Evolutionary conservation across 805 yeast genomes (phyloP), one percentile per base, ranked within the genome.

Genomic region (Schwanniomyces sp.): DNA sequence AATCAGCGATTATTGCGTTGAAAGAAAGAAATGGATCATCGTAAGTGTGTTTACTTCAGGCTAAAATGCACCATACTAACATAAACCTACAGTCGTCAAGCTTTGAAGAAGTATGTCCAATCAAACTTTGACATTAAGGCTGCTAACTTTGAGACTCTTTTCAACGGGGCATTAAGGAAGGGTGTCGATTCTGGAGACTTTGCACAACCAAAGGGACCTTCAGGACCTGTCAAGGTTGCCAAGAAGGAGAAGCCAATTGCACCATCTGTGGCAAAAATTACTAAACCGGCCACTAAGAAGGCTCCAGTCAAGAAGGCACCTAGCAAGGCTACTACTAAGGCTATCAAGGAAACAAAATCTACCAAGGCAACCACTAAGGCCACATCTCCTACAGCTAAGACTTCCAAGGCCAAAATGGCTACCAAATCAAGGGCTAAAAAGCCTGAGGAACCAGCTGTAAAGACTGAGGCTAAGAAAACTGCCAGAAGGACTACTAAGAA

Each of bases 121-220:
- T 70, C 84, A 63, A 79, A 81, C 71, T 78, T 72, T 72, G 74
- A 83, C 55, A 70, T 81, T 56, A 75, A 77, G 41, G 74, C 86
- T n/a, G 47, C 78, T 44, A 84, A 76, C 65, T 89, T 89, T 62
- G 96, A 88, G 64, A 69, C 84, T 42, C 80, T 82, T 60, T 86
- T 90, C 76, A 89, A 89, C 63, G 56, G 77, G 43, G 94, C 96
- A 24, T 74, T 89, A 60, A 84, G 85, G 74, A 85, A 82, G 65
- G 96, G 95, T 55, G 92, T 90, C 50, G 82, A 79, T 51, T 64
- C 81, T n/a, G 92, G 87, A 41, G 86, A 80, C 44, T 87, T 89
- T 55, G 64, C 78, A 40, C 96, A 88, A 71, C 96, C 96, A 64
- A 88, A 89, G 72, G 96, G 96, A 41, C 85, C 96, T 16, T 84